Evolutionary conservation across 1,139 yeast genomes (phyloP), one percentile per base, ranked within the genome.

Genomic region (Eremothecium coryli): DNA sequence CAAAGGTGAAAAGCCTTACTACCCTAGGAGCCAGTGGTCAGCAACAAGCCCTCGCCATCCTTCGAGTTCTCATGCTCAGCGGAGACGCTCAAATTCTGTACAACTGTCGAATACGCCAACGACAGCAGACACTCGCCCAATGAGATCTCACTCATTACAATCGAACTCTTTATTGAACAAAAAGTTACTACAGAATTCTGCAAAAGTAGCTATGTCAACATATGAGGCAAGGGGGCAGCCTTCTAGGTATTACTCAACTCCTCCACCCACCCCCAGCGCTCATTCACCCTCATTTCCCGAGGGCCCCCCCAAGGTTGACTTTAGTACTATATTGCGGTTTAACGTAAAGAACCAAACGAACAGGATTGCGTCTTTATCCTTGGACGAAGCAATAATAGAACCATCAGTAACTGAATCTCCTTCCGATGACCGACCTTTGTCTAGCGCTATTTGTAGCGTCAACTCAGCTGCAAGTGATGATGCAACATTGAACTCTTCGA

Each of bases 71-170:
- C n/a, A n/a, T n/a, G n/a, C n/a, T n/a, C n/a, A n/a, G 22, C 44
- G 59, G 29, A 51, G 51, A 13, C 45, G 59, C 27, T 53, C 60
- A 5, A 41, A 54, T 2, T 55, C 60, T 3, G 39, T 54, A 20
- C 60, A 55, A 39, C 41, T 56, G 2, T 25, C 39, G 13, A 26
- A 26, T 13, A 32, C 17, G 12, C 22, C 7, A 20, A 10, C 22
- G 10, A 20, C 7, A 20, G 7, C 22, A 20, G 22, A 7, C 10
- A 7, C 7, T 8, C 9, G 9, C 7, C 9, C 22, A 15, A 36
- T 33, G 18, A 45, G 58, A 11, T 46, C 58, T 3, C 52, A 53
- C 37, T 55, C 60, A 1, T 38, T 55, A 24, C 54, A 54, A 23
- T 46, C 53, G 0, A 41, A 39, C 9, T 52, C 55, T 12, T 42